Evolutionary conservation across 2,329 filamentous ascomycete species (phyloP).

Genomic region (Rhynchosporium graminicola): DNA sequence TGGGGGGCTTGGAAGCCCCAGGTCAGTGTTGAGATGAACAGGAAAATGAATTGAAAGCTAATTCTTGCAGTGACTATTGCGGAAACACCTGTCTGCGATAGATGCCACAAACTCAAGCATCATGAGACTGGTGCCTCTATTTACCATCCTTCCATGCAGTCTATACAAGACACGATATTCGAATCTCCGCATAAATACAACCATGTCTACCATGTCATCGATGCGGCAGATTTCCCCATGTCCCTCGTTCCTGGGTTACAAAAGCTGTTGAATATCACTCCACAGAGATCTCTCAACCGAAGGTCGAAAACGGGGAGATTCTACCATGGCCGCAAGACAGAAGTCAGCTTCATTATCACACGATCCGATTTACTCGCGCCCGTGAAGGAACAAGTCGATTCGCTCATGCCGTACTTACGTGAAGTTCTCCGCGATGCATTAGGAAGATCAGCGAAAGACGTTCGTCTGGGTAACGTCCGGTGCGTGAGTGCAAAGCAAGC

Average conservation of each 20-base stretch:
- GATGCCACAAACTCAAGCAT: constrained; percentile 81
- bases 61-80: constrained; percentile 22
- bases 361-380: constrained; percentile 83
- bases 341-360: constrained; percentile 89
- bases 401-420: constrained; percentile 80
- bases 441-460: constrained; percentile 62
- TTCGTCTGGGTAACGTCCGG: constrained; percentile 84
- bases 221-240: constrained; percentile 96
- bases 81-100: constrained; percentile 69
- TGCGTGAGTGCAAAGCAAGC: constrained; percentile 82
- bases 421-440: constrained; percentile 76
- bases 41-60: constrained; percentile 11
- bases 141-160: constrained; percentile 76
- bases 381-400: constrained; percentile 79
- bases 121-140: constrained; percentile 73
- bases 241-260: constrained; percentile 81
- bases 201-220: constrained; percentile 91
- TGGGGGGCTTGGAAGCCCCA: constrained; percentile 22
- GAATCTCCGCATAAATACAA: constrained; percentile 90
- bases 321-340: constrained; percentile 66
- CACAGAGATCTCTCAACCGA: constrained; percentile 77
- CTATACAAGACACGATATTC: constrained; percentile 79
- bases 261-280: constrained; percentile 67
- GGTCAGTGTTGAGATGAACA: constrained; percentile 17
- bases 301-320: constrained; percentile 69